Evolutionary conservation across 176 grass and related monocot species (phyloP), one percentile per base, ranked within the genome.

Genomic region (Musa troglodytarum): DNA sequence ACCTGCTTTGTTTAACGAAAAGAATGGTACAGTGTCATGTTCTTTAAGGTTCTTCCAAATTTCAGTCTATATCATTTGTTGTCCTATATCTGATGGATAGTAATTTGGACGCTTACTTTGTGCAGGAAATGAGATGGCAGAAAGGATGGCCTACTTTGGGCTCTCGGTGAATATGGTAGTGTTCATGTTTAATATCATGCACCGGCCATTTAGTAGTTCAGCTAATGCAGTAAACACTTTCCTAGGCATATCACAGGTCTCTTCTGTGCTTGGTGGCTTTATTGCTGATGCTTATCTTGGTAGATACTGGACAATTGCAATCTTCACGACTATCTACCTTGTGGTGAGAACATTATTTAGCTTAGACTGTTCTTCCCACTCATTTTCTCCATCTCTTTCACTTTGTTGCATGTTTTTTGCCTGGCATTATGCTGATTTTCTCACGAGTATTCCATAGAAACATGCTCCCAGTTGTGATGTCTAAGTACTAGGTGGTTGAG

Each of bases 91-190:
- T 49, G 67, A 17, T 69, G 67, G 9, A 10, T 3, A 50, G 11
- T 71, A 52, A 53, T 71, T 20, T 52, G 16, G 34, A 19, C 13
- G 26, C 11, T 4, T 54, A 51, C 22, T 69, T n/a, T 54, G 10
- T 49, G 23, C 71, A 87, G 85, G 87, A 61, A 97, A 97, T 75
- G 93, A 97, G 81, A 88, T 88, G 87, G 93, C 90, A 11, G 93
- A 97, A 81, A 87, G 93, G 6, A 93, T 97, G 93, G 93, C 93
- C 54, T 97, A 97, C 86, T 97, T 81, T 73, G 93, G 93, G 7
- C 82, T 97, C 1, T 85, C 87, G 25, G 89, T 97, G 34, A 97
- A 97, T 80, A 97, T 97, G 93, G 87, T 96, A 1, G 58, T 86
- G 53, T 96, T 96, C 87, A 87, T 96, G 87, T 96, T 96, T 79